These are phyloP conservation scores for Pleodorina starrii DNA, from an alignment of 139 green algal species.

Conservation along the genomic window DNA sequence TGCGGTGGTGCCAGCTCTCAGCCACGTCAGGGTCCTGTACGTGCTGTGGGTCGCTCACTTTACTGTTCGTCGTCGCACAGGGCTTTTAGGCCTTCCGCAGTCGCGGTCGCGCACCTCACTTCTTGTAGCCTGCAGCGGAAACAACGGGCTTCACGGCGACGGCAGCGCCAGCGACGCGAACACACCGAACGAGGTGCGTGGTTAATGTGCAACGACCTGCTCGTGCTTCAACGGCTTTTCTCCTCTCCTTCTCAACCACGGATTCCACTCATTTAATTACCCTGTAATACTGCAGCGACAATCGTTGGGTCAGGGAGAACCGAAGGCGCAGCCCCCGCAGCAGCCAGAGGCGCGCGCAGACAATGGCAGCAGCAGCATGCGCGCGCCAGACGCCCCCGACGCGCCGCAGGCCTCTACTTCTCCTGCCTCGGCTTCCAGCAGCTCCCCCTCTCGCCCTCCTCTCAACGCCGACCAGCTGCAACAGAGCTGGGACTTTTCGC, in stretches of 20 bases:
- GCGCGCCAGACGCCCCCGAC: background rate
- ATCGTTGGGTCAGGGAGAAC: background rate
- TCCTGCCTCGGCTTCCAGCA: background rate
- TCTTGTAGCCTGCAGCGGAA: slow-evolving; percentile 5
- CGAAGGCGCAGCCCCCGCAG: background rate
- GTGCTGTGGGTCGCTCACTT: slow-evolving; percentile 41
- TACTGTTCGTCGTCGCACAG: background rate
- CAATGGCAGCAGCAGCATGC: background rate
- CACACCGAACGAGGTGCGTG: background rate
- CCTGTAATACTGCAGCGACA: background rate
- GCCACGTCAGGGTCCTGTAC: slow-evolving; percentile 17
- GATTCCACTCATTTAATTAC: background rate
- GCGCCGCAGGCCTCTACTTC: background rate
- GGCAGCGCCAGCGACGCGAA: slow-evolving; percentile 16
- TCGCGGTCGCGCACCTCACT: slow-evolving; percentile 21
- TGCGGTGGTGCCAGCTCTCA: background rate
- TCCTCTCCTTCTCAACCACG: background rate
- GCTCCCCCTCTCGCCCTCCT: background rate
- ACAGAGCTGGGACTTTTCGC: slow-evolving; percentile 9
- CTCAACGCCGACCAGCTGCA: background rate
- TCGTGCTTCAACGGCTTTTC: background rate
- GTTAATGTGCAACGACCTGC: background rate
- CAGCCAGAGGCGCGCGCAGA: background rate
- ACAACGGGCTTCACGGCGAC: background rate
- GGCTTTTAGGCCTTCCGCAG: background rate